Percentiles rank a stretch among this genome's conserved stretches.
phyloP scores from a whole-genome alignment of 75 land plant species.

The Pinus taeda region DNA sequence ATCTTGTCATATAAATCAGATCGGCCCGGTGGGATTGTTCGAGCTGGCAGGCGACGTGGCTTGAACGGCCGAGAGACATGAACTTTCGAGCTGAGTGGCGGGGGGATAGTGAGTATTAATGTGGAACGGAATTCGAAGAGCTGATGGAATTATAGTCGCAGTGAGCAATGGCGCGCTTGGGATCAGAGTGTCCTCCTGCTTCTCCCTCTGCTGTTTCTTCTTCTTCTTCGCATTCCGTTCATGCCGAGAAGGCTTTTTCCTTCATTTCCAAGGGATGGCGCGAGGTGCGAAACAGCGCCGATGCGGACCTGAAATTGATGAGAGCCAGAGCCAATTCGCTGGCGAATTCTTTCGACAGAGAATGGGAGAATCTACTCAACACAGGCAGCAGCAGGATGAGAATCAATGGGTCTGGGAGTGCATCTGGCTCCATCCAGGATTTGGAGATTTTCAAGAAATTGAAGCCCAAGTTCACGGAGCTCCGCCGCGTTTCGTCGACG shows the following conservation, averaged over 20 bases:
- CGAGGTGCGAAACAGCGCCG: slow-evolving; percentile 84
- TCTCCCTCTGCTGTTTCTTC: background rate
- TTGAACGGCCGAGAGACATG: too few relatives aligned
- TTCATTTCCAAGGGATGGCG: slow-evolving; percentile 76
- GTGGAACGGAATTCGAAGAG: too few relatives aligned
- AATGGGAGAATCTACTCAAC: slow-evolving; percentile 70
- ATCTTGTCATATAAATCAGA: too few relatives aligned
- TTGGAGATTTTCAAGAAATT: slow-evolving; percentile 74
- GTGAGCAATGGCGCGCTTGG: background rate
- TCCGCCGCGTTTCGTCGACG: slow-evolving; percentile 67
- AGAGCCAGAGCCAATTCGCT: slow-evolving; percentile 47
- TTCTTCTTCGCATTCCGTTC: slow-evolving; percentile 7
- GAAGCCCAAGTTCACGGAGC: slow-evolving; percentile 72
- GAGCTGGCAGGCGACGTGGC: too few relatives aligned
- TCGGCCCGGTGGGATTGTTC: too few relatives aligned
- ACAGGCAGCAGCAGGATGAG: slow-evolving; percentile 14
- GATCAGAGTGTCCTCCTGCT: background rate
- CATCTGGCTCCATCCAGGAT: slow-evolving; percentile 28
- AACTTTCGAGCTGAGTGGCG: too few relatives aligned
- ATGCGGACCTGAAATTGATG: slow-evolving; percentile 79
- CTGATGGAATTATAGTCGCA: too few relatives aligned
- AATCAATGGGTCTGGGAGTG: slow-evolving; percentile 3
- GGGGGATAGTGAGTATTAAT: too few relatives aligned
- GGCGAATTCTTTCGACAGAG: slow-evolving; percentile 71
- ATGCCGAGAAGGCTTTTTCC: slow-evolving; percentile 74